Evolutionary conservation across 1,139 yeast species (phyloP), one percentile per base, ranked within the genome.

Genomic region (Hansenula sp.): DNA sequence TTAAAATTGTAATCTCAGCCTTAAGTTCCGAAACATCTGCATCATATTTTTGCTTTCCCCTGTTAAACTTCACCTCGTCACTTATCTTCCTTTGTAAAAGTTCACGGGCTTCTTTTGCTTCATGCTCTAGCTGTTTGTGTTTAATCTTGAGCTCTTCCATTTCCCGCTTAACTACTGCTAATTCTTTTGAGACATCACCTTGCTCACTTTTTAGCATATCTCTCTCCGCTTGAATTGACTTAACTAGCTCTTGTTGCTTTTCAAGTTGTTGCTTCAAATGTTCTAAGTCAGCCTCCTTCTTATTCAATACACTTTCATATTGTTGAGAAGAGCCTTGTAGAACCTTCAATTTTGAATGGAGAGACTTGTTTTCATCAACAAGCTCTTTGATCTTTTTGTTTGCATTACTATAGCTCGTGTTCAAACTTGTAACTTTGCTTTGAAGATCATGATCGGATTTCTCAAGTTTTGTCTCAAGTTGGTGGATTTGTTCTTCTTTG

Each of bases 281-380:
- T 6, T 53, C 54, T 20, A 69, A 48, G 37, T 66, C 74, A 8
- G 53, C 51, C 41, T 69, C 72, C 45, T 68, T 73, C 29, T 56
- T 52, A 17, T 55, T 50, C 35, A 71, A 52, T 28, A 65, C 62
- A 13, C 58, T 58, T 35, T 57, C 68, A 38, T 65, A 60, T 33
- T 64, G 66, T 2, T 59, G 47, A 10, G 69, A 61, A 2, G 71
- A 65, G 21, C 57, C 57, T 39, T 67, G 67, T 13, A 68, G 51
- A 3, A 59, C 51, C 37, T 62, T 54, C 34, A 73, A 44, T 57
- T 71, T 63, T 34, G 55, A 46, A 42, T 67, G 56, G 20, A 80
- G 60, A 17, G 61, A 66, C 18, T 63, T 61, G 52, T 79, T 81
- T 50, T 77, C 85, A 8, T 57, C 59, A 11, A 73, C 63, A 30